Evolutionary conservation across 805 yeast species (phyloP).

Genomic region (Candida golubevii): DNA sequence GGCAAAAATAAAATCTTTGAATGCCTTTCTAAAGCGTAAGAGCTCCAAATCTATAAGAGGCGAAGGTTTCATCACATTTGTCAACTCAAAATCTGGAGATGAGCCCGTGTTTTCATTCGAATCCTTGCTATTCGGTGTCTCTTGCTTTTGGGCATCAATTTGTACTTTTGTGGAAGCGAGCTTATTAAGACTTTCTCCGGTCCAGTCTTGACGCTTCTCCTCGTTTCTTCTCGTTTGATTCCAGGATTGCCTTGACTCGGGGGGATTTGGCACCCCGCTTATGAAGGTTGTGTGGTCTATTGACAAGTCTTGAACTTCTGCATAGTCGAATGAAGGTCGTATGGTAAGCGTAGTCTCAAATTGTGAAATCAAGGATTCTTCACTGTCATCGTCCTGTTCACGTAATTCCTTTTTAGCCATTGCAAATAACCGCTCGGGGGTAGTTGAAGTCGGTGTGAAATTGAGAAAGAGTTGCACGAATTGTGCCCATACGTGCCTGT

Average conservation of each 20-base stretch:
- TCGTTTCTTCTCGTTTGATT: background rate
- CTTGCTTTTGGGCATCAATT: background rate
- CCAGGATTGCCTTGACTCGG: conserved; percentile 1
- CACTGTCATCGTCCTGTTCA: conserved; percentile 13
- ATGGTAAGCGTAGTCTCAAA: conserved; percentile 43
- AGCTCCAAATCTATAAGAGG: conserved; percentile 33
- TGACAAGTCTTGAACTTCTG: conserved; percentile 32
- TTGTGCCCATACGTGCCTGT: too few relatives aligned
- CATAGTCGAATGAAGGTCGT: conserved; percentile 32
- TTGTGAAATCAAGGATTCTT: conserved; percentile 26
- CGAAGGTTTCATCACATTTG: conserved; percentile 27
- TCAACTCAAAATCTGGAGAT: conserved; percentile 5
- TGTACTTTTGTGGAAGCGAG: background rate
- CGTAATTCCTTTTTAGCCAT: conserved; percentile 7
- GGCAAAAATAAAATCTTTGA: conserved; percentile 39
- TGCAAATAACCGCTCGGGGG: background rate
- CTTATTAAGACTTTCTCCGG: background rate
- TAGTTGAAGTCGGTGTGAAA: too few relatives aligned
- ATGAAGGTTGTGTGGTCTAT: conserved; percentile 37
- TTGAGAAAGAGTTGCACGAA: too few relatives aligned
- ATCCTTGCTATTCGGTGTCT: too few relatives aligned
- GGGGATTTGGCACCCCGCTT: conserved; percentile 20
- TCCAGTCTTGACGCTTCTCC: background rate
- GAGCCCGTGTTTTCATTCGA: background rate
- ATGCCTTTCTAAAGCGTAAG: conserved; percentile 37